Base-by-base conservation (phyloP, 2,329 filamentous ascomycete genomes). In the Diaporthe longicolla region DNA sequence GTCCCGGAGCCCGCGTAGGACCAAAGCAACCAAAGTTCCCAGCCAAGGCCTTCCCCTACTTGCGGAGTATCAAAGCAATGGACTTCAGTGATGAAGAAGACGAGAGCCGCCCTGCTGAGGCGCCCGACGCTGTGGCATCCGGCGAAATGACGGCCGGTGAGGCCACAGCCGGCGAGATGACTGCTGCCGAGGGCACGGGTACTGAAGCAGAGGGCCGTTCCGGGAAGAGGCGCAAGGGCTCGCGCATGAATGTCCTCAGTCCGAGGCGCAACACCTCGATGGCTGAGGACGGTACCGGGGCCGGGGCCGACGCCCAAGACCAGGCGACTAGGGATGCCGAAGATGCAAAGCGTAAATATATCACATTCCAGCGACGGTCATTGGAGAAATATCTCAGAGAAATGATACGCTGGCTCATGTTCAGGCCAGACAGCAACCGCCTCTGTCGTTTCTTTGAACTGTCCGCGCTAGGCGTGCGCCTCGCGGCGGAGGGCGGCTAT, bases 391-490 rank as follows among this genome's bases (percentile, higher is more conserved):
- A 99, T 81, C 86, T 99, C 26, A 94, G 96, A 77, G 93, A 96
- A 79, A 95, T 98, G 92, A 96, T 98, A 75, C 92, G 94, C 71
- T 98, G 96, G 90, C 91, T 99, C 79, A 98, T 99, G 84, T 99
- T 99, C 84, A 91, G 96, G 59, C 92, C 97, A 9, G 96, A 98
- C 83, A 98, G 95, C 84, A 98, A 98, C 80, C 92, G 97, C 13
- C 87, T 99, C 5, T 99, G 97, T 84, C 97, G 97, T 77, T 99
- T 99, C 82, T 87, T 99, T 2, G 97, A 99, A 82, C 87, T 99
- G 11, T 99, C 97, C 26, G 96, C 97, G 0, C 88, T 99, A 7
- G 97, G 97, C 29, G 95, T 99, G 66, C 92, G 97, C 63, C 89
- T 99, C 66, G 97, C 97, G 32, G 95, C 96, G 0, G 97, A 99